Base-by-base conservation (phyloP, 140 eudicot genomes). In the Bidens hawaiensis region DNA sequence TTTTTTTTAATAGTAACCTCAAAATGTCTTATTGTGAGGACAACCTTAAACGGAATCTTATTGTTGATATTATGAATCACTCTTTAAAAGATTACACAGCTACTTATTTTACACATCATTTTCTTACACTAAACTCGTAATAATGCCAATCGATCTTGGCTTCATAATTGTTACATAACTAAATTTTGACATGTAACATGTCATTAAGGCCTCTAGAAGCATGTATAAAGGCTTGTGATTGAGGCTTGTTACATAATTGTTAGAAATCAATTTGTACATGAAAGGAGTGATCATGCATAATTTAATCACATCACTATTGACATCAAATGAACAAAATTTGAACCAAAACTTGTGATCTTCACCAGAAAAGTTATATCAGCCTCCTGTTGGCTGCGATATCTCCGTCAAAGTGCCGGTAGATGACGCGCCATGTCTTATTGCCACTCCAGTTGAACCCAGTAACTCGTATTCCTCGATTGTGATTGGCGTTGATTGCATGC, bases 401-500 rank as follows among this genome's bases (percentile, higher is more conserved):
- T 72, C 48, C 13, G 69, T 30, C 45, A 63, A 64, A 64, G 45
- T 21, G 14, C 45, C 34, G 15, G 61, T 30, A 24, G 51, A 28
- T 23, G 58, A 30, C 4, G 38, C 53, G 27, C 64, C 76, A 30
- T 41, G 36, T 43, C 52, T 73, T 56, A 13, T 46, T 13, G 36
- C 38, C 34, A 21, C 67, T 48, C 50, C 34, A 0, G 51, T 59
- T 43, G 80, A 79, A 24, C 41, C 77, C 6, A 60, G 47, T 23
- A 55, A 54, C 23, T 12, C 18, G 21, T 51, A 55, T 23, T 70
- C 67, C 0, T 69, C 73, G 1, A 58, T 75, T 16, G 63, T 70
- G 24, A 55, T 56, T 49, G 48, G 40, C 3, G 34, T 72, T 25
- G 42, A 72, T 1, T 46, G 31, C 63, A 66, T 64, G 24, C 14